A percentile compares a stretch with the other conserved stretches of the same genome.
These are phyloP conservation scores for Cadophora malorum DNA, from an alignment of 2,329 filamentous ascomycete species.

Conservation along the genomic window DNA sequence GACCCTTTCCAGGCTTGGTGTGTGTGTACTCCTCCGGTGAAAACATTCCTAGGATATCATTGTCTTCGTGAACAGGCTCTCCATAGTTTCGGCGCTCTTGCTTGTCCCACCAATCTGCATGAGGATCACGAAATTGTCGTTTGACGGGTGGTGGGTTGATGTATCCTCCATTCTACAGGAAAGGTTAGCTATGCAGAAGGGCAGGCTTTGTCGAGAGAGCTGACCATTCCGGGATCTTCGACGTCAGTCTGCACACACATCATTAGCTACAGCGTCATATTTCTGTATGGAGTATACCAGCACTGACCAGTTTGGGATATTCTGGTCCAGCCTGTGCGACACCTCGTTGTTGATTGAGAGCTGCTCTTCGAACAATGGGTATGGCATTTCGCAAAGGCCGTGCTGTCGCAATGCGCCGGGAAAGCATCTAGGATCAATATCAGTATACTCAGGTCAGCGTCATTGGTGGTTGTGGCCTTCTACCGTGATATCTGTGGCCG, in stretches of 20 bases:
- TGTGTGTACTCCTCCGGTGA: conserved; percentile 90
- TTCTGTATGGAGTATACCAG: background rate
- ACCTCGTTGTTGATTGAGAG: conserved; percentile 60
- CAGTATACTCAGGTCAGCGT: background rate
- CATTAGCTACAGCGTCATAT: conserved; percentile 31
- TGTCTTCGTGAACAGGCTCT: conserved; percentile 95
- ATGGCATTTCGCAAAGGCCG: conserved; percentile 54
- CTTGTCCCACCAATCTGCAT: conserved; percentile 95
- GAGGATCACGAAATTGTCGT: conserved; percentile 89
- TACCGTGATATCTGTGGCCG: conserved; percentile 26
- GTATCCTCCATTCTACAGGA: conserved; percentile 77
- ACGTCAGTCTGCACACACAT: conserved; percentile 52
- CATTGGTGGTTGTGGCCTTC: background rate
- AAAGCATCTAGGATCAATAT: conserved; percentile 59
- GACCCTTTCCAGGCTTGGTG: conserved; percentile 71
- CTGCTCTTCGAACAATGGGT: conserved; percentile 55
- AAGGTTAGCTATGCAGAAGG: conserved; percentile 10
- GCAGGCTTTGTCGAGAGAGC: conserved; percentile 41
- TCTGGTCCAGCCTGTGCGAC: conserved; percentile 35
- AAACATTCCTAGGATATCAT: conserved; percentile 91
- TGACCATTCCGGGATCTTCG: conserved; percentile 71
- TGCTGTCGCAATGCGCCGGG: conserved; percentile 62
- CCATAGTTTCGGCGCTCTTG: conserved; percentile 97
- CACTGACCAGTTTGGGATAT: conserved; percentile 43
- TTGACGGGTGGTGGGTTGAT: conserved; percentile 81